These are phyloP conservation scores for Aspergillus brasiliensis DNA, from an alignment of 2,329 filamentous ascomycete genomes.

Conservation along the genomic window DNA sequence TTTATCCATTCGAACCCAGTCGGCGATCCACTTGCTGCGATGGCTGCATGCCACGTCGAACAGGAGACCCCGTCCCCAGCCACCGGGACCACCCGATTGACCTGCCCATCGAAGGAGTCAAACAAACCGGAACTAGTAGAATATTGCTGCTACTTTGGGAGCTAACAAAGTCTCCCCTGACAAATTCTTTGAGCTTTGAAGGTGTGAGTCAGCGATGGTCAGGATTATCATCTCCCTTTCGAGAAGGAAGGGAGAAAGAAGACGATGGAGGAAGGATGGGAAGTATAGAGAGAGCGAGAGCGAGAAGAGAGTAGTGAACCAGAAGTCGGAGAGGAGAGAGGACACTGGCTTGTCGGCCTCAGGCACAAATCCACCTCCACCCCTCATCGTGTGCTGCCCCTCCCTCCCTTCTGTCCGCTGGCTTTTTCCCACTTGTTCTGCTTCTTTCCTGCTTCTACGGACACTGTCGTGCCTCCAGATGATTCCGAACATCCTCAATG, in stretches of 20 bases:
- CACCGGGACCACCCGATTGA: constrained; percentile 17
- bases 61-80: constrained; percentile 15
- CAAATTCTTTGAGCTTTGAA: no score
- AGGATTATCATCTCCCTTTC: no score
- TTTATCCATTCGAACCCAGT: constrained; percentile 10
- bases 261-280: not conserved
- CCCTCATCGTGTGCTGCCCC: no score
- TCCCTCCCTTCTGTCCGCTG: not conserved
- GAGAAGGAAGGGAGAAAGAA: not conserved
- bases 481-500: not conserved
- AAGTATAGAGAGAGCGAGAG: no score
- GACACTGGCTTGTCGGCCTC: not conserved
- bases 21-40: constrained; percentile 24
- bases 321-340: not conserved
- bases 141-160: not conserved
- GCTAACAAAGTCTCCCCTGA: no score
- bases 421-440: not conserved
- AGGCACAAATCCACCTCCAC: not conserved
- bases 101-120: no score
- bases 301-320: not conserved
- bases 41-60: constrained; percentile 29
- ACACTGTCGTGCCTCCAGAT: not conserved
- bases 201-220: no score
- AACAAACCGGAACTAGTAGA: no score
- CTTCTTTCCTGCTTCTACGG: not conserved